Conservation (phyloP, 805 yeast species). For the Kodamaea lidongshanica region DNA sequence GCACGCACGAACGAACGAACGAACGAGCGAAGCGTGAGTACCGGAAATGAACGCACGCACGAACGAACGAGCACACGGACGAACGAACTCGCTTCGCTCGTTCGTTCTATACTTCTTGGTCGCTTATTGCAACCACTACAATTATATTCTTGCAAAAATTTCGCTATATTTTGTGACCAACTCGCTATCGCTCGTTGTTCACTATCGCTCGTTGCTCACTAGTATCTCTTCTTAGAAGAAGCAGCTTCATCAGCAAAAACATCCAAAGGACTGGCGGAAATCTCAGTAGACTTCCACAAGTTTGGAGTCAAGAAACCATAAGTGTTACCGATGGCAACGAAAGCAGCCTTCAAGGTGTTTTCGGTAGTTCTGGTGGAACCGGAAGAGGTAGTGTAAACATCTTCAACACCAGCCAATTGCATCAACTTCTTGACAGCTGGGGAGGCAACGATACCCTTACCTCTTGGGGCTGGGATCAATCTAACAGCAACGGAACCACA, state of each 20-base stretch:
- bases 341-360: constrained; percentile 99
- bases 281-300: constrained; percentile 88
- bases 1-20: no score
- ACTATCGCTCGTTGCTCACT: constrained; percentile 25
- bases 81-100: no score
- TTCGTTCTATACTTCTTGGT: background rate
- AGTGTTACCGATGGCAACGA: constrained; percentile 99
- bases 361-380: constrained; percentile 99
- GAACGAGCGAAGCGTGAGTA: no score
- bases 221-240: constrained; percentile 70
- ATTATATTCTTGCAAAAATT: constrained; percentile 3
- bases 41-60: no score
- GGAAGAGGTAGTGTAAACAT: constrained; percentile 96
- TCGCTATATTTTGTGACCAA: no score
- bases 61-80: no score
- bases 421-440: constrained; percentile 98
- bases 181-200: no score
- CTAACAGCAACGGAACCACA: constrained; percentile 99
- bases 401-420: constrained; percentile 99
- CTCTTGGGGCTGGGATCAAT: constrained; percentile 99
- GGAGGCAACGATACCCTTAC: constrained; percentile 99
- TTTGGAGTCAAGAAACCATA: constrained; percentile 99
- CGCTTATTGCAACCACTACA: constrained; percentile 7
- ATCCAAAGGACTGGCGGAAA: constrained; percentile 91
- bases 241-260: constrained; percentile 82